Base-by-base conservation (phyloP, 371 early-diverging fungal species). In the Chytridium lagenaria region DNA sequence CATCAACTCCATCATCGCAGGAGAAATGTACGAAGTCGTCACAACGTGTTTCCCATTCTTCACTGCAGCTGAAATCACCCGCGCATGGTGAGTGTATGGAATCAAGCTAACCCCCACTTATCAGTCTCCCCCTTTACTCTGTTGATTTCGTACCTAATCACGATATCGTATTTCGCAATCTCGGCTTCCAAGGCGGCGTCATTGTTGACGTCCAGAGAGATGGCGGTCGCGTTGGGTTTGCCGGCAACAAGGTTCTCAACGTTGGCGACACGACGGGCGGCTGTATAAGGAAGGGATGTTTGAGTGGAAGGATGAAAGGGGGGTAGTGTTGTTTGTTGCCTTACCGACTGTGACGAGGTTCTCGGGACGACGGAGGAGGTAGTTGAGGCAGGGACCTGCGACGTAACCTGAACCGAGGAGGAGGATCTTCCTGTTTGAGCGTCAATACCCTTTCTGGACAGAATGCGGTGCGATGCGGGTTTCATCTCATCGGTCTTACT, bases 351-450 rank as follows among this genome's bases (percentile, higher is more conserved):
- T 92, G 37, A 95, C 80, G 50, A 88, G 76, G 71, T 91, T 88
- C 69, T 92, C 89, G 0, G 85, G 79, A 34, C 88, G 80, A 3
- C 86, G 83, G 2, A 86, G 75, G 37, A 98, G 84, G 77, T 94
- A 94, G 39, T 94, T 89, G 26, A 95, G 90, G 50, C 95, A 87
- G 1, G 98, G 98, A 33, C 88, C 92, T 36, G 95, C 92, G 2
- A 97, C 98, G 87, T 92, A 94, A 23, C 98, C 98, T 15, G 95
- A 93, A 1, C 98, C 98, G 36, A 96, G 89, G 31, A 98, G 76
- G 10, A 97, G 84, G 10, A 95, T 85, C 55, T 44, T 44, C 19
- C 44, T 44, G 44, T 44, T 44, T n/a, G n/a, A n/a, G n/a, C n/a
- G n/a, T n/a, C n/a, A n/a, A n/a, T n/a, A n/a, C n/a, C n/a, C n/a